These are phyloP conservation scores for Cerioporus squamosus DNA, from an alignment of 1,284 basidiomycete genomes.

Conservation along the genomic window DNA sequence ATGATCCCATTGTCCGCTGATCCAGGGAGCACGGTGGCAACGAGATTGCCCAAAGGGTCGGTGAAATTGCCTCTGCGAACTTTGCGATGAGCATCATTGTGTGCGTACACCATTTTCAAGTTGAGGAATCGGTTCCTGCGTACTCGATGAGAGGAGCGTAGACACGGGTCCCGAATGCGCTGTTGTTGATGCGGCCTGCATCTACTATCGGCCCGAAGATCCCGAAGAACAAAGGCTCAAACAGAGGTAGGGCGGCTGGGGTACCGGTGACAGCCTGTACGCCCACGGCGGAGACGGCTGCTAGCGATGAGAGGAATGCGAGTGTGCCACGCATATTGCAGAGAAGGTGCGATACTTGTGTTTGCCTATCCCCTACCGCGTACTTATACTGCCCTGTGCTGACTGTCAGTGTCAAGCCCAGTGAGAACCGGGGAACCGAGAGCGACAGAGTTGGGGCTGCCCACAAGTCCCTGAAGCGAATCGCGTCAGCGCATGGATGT, in stretches of 20 bases:
- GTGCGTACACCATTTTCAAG: too few species aligned
- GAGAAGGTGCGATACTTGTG: too few species aligned
- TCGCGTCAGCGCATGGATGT: too few species aligned
- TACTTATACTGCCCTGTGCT: too few species aligned
- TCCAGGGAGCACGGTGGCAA: background rate
- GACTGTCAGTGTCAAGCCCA: too few species aligned
- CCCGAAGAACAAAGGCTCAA: background rate
- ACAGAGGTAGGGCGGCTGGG: background rate
- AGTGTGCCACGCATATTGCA: too few species aligned
- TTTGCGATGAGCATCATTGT: background rate
- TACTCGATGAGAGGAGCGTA: background rate
- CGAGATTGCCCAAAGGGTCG: slow-evolving; percentile 1
- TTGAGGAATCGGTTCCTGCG: background rate
- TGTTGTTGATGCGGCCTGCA: background rate
- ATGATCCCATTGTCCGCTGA: background rate
- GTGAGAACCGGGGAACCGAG: too few species aligned
- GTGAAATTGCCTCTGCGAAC: background rate
- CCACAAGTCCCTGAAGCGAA: too few species aligned
- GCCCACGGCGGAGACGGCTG: background rate
- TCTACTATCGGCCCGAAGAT: background rate
- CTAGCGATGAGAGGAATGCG: too few species aligned
- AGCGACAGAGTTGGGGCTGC: too few species aligned
- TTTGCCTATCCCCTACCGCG: too few species aligned
- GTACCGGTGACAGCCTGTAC: background rate
- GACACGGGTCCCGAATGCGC: slow-evolving; percentile 3